Conservation (phyloP, 768 basidiomycete species). For the Macrocybe gigantea region DNA sequence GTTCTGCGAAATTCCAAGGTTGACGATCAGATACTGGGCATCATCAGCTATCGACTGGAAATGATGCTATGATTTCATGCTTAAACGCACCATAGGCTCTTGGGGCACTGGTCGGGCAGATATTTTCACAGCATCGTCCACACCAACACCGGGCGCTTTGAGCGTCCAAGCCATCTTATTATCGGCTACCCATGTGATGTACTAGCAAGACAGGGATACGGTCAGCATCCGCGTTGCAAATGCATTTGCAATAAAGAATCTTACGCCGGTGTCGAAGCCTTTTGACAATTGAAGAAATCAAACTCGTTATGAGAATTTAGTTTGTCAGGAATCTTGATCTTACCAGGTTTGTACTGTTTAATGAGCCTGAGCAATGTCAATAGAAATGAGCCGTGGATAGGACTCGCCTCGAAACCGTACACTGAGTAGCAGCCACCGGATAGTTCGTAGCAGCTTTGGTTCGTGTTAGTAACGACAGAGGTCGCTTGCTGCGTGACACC, state of each 20-base stretch:
- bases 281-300: neutral
- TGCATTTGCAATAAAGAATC: neutral
- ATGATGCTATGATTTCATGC: neutral
- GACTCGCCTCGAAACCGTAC: slow-evolving; percentile 72
- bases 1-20: slow-evolving; percentile 77
- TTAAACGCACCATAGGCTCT: slow-evolving; percentile 73
- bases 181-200: slow-evolving; percentile 81
- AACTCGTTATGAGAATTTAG: neutral
- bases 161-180: slow-evolving; percentile 72
- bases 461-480: slow-evolving; percentile 62
- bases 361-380: neutral
- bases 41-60: neutral
- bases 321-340: slow-evolving; percentile 2
- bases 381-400: neutral
- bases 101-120: slow-evolving; percentile 63
- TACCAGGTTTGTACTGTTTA: slow-evolving; percentile 37
- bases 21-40: slow-evolving; percentile 69
- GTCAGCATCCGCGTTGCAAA: neutral
- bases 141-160: slow-evolving; percentile 57
- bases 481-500: slow-evolving; percentile 74
- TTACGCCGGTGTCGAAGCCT: slow-evolving; percentile 64
- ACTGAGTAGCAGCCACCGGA: slow-evolving; percentile 54
- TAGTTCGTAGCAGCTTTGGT: slow-evolving; percentile 65
- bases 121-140: slow-evolving; percentile 56
- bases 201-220: slow-evolving; percentile 31